Conservation (phyloP, 352 stramenopile species). For the Phytophthora citrophthora region DNA sequence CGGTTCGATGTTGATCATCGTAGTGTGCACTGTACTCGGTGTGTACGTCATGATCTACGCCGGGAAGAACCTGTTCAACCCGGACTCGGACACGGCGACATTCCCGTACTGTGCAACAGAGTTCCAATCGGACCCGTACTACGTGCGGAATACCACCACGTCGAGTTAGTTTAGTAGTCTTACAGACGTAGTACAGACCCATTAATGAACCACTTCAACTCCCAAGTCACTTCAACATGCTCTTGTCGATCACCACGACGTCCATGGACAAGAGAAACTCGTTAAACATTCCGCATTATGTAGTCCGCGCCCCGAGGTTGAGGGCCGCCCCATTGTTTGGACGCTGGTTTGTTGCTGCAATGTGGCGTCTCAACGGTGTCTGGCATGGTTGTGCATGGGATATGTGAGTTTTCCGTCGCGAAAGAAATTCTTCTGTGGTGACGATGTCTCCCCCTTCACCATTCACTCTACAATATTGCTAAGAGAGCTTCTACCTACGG, state of each 20-base stretch:
- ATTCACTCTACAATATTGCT: neutral
- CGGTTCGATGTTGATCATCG: constrained; percentile 39
- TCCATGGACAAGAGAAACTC: constrained; percentile 11
- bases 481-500: too few species aligned
- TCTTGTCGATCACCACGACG: constrained; percentile 18
- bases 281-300: neutral
- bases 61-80: constrained; percentile 47
- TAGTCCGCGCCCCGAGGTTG: neutral
- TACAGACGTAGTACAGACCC: constrained; percentile 10
- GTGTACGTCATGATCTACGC: constrained; percentile 53
- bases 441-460: neutral
- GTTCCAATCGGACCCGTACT: constrained; percentile 56
- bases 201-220: constrained; percentile 13
- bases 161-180: constrained; percentile 19
- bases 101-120: constrained; percentile 66
- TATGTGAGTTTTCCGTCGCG: constrained; percentile 8
- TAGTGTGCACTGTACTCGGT: constrained; percentile 39
- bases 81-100: constrained; percentile 28
- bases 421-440: constrained; percentile 7
- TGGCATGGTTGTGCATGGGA: constrained; percentile 8
- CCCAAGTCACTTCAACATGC: constrained; percentile 8
- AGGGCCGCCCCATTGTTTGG: constrained; percentile 22
- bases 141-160: constrained; percentile 35
- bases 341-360: constrained; percentile 11
- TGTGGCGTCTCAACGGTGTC: constrained; percentile 21